These are phyloP conservation scores for Colletotrichum eremochloae DNA, from an alignment of 2,329 filamentous ascomycete genomes.

Conservation along the genomic window DNA sequence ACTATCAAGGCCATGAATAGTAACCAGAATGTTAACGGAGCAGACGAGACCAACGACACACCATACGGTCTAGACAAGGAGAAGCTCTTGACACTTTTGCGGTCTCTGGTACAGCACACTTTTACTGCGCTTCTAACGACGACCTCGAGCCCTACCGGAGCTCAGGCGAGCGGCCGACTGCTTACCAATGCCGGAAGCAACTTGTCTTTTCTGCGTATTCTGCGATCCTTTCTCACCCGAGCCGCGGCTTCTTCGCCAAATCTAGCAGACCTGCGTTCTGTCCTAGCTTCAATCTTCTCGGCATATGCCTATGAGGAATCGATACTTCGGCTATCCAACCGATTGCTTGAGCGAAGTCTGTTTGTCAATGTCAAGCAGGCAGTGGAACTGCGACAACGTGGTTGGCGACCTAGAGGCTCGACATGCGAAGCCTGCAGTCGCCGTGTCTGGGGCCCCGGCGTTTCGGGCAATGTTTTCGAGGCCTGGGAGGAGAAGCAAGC, in stretches of 20 bases:
- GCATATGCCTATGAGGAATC: slow-evolving; percentile 97
- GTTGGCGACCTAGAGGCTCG: slow-evolving; percentile 90
- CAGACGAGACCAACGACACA: slow-evolving; percentile 45
- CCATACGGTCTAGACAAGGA: slow-evolving; percentile 62
- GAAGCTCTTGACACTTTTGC: slow-evolving; percentile 76
- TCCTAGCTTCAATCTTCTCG: slow-evolving; percentile 90
- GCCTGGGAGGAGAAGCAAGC: slow-evolving; percentile 79
- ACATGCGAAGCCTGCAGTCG: slow-evolving; percentile 88
- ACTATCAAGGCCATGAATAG: slow-evolving; percentile 58
- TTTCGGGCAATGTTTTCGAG: slow-evolving; percentile 81
- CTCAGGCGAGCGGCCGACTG: slow-evolving; percentile 51
- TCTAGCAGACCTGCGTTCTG: slow-evolving; percentile 85
- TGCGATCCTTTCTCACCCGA: slow-evolving; percentile 88
- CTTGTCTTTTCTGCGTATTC: slow-evolving; percentile 86
- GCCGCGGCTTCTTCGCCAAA: slow-evolving; percentile 87
- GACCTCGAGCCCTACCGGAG: slow-evolving; percentile 68
- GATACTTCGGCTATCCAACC: slow-evolving; percentile 86
- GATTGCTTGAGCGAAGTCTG: slow-evolving; percentile 87
- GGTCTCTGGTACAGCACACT: slow-evolving; percentile 86
- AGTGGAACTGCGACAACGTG: slow-evolving; percentile 80
- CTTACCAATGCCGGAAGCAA: slow-evolving; percentile 63
- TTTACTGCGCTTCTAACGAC: slow-evolving; percentile 89
- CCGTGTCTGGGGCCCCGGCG: slow-evolving; percentile 90
- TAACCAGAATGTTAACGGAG: slow-evolving; percentile 41
- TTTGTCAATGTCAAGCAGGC: slow-evolving; percentile 86